Conservation (phyloP, 345 rosid genomes). For the Euphorbia peplus region DNA sequence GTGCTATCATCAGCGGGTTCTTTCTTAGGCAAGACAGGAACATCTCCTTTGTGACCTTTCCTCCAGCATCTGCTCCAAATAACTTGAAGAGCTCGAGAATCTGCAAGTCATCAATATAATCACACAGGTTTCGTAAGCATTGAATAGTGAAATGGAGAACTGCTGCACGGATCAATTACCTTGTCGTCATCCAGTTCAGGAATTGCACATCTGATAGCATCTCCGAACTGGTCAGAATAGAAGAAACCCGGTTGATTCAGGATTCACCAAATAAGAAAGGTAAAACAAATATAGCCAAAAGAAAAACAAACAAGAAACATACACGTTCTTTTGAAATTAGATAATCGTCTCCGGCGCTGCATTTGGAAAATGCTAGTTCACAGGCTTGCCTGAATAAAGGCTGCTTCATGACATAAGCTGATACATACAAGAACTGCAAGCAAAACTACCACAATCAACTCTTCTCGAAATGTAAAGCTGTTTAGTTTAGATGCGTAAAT, state of each 20-base stretch:
- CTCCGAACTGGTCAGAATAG: constrained; percentile 53
- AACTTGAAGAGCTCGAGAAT: constrained; percentile 46
- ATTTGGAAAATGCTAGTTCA: constrained; percentile 61
- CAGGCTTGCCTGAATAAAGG: constrained; percentile 67
- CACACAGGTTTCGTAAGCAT: too few species aligned
- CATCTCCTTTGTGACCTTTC: constrained; percentile 47
- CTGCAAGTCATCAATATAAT: constrained; percentile 29
- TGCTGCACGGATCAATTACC: constrained; percentile 35
- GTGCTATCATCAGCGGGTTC: constrained; percentile 68
- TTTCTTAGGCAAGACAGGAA: constrained; percentile 55
- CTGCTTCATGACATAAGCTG: constrained; percentile 63
- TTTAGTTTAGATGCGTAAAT: neutral
- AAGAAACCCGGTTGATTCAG: constrained; percentile 15
- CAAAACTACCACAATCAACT: constrained; percentile 1
- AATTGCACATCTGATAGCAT: constrained; percentile 43
- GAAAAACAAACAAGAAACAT: constrained; percentile 16
- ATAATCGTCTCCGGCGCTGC: constrained; percentile 44
- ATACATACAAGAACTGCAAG: constrained; percentile 79
- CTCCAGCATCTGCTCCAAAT: constrained; percentile 56
- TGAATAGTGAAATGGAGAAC: neutral
- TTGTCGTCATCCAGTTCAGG: constrained; percentile 52
- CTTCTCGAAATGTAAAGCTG: neutral
- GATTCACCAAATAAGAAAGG: constrained; percentile 8
- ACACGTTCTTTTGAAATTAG: constrained; percentile 61
- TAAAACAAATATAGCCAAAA: neutral